phyloP scores from a whole-genome alignment of 2,329 filamentous ascomycete species.

The Hortaea werneckii region DNA sequence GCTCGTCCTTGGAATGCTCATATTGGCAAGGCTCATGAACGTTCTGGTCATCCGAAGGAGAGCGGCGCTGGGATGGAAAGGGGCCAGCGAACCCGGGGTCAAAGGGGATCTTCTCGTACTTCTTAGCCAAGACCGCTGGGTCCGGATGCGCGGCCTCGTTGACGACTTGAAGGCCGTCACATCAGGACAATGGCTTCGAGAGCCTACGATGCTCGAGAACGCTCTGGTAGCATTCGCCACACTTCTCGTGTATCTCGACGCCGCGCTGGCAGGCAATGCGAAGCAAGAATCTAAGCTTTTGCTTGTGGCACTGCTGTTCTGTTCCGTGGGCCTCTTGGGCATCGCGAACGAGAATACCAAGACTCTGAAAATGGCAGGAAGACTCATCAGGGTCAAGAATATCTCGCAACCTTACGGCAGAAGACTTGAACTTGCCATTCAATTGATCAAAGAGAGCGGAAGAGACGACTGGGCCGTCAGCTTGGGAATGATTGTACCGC shows the following conservation, averaged over 20 bases:
- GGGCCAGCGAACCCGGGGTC: slow-evolving; percentile 27
- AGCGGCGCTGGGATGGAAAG: slow-evolving; percentile 27
- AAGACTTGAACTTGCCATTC: slow-evolving; percentile 28
- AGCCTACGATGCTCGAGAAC: slow-evolving; percentile 41
- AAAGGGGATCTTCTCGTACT: slow-evolving; percentile 43
- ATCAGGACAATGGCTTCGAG: slow-evolving; percentile 45
- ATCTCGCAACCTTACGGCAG: slow-evolving; percentile 23
- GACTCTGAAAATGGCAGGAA: slow-evolving; percentile 43
- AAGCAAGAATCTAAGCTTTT: slow-evolving; percentile 43
- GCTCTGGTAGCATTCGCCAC: slow-evolving; percentile 46
- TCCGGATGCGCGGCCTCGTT: slow-evolving; percentile 44
- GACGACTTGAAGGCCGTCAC: slow-evolving; percentile 52
- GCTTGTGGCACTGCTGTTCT: slow-evolving; percentile 42
- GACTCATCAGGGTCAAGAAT: slow-evolving; percentile 22
- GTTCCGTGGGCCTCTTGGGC: slow-evolving; percentile 45
- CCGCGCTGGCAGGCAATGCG: slow-evolving; percentile 46
- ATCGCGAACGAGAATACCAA: slow-evolving; percentile 44
- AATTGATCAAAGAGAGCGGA: slow-evolving; percentile 33
- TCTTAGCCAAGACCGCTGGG: slow-evolving; percentile 41
- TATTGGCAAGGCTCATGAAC: slow-evolving; percentile 46
- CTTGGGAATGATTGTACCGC: slow-evolving; percentile 6
- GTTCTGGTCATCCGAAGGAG: slow-evolving; percentile 48
- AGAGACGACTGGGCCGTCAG: slow-evolving; percentile 24
- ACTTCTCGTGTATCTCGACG: slow-evolving; percentile 48
- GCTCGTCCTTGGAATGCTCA: slow-evolving; percentile 38